Conservation (phyloP, 768 basidiomycete genomes). For the Sporobolomyces roseus region DNA sequence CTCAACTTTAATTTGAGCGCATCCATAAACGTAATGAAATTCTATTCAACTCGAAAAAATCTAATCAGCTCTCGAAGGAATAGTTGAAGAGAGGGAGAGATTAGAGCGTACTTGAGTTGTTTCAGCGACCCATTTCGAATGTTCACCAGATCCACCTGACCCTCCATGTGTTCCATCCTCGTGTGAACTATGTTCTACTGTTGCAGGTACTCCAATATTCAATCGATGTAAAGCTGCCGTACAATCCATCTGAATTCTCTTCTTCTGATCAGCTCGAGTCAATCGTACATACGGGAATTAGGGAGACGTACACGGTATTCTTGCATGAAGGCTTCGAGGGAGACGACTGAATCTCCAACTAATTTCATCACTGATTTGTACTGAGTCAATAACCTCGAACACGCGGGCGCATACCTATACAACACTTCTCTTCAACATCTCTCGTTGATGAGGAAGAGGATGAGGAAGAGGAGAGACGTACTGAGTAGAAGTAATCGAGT, state of each 20-base stretch:
- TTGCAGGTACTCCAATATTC: constrained; percentile 89
- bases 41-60: constrained; percentile 53
- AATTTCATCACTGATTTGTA: constrained; percentile 97
- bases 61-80: not conserved
- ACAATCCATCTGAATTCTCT: constrained; percentile 68
- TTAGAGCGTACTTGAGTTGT: constrained; percentile 72
- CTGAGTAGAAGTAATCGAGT: constrained; percentile 85
- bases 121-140: constrained; percentile 94
- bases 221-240: constrained; percentile 87
- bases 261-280: not conserved
- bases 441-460: not conserved
- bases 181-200: constrained; percentile 90
- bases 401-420: constrained; percentile 91
- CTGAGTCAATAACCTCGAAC: constrained; percentile 85
- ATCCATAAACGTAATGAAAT: constrained; percentile 98
- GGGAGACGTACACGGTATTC: constrained; percentile 64
- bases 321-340: constrained; percentile 84
- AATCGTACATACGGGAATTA: not conserved
- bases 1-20: constrained; percentile 84
- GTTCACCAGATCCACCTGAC: constrained; percentile 57
- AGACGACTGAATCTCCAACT: constrained; percentile 80
- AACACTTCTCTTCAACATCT: not conserved
- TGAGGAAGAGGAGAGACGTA: constrained; percentile 53
- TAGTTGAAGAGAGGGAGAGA: not conserved
- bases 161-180: constrained; percentile 51